Conservation (phyloP, 164 flowering plant genomes). For the Aristolochia fimbriata region DNA sequence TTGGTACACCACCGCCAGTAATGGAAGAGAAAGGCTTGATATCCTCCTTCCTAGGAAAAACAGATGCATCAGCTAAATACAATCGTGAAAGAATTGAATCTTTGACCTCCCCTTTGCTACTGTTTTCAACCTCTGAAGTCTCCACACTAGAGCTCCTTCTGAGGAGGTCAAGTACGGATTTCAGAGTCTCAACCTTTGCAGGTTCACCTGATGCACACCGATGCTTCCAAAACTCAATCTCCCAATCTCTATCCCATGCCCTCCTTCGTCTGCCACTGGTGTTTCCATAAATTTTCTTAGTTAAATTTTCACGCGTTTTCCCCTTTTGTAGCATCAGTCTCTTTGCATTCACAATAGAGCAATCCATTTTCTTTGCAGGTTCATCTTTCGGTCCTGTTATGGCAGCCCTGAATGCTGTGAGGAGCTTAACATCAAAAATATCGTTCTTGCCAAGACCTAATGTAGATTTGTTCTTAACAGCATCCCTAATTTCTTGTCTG, state of each 20-base stretch:
- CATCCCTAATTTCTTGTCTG: slow-evolving; percentile 76
- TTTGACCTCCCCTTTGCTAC: slow-evolving; percentile 19
- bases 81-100: slow-evolving; percentile 75
- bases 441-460: slow-evolving; percentile 34
- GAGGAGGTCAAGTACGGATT: slow-evolving; percentile 74
- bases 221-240: slow-evolving; percentile 93
- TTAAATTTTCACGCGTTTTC: slow-evolving; percentile 76
- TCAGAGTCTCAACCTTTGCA: slow-evolving; percentile 75
- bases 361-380: slow-evolving; percentile 27
- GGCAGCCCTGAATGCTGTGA: slow-evolving; percentile 82
- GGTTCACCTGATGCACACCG: slow-evolving; percentile 55
- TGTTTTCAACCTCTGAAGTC: slow-evolving; percentile 23
- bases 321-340: slow-evolving; percentile 71
- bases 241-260: slow-evolving; percentile 92
- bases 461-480: slow-evolving; percentile 53
- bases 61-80: slow-evolving; percentile 89
- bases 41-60: slow-evolving; percentile 75
- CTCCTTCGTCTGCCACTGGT: slow-evolving; percentile 63
- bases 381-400: slow-evolving; percentile 46
- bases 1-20: slow-evolving; percentile 8
- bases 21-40: slow-evolving; percentile 59
- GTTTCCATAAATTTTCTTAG: slow-evolving; percentile 75
- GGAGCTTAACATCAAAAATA: slow-evolving; percentile 71
- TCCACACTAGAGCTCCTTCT: slow-evolving; percentile 16
- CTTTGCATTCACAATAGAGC: slow-evolving; percentile 46